Base-by-base conservation (phyloP, 2,329 filamentous ascomycete genomes). In the Pseudofabraea citricarpa region DNA sequence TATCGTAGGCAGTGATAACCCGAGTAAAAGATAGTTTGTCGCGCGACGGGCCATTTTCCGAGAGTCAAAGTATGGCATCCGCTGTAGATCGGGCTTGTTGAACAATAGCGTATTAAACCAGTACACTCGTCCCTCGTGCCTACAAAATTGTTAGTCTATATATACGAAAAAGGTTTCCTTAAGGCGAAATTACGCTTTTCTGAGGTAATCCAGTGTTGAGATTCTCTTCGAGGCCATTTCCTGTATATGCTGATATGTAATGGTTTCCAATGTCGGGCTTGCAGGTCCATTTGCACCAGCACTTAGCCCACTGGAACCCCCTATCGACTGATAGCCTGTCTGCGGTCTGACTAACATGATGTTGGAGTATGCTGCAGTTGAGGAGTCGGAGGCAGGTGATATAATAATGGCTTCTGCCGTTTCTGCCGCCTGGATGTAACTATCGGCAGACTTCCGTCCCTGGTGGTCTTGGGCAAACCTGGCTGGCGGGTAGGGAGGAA, bases 61-160 rank as follows among this genome's bases (percentile, higher is more conserved):
- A 4, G 81, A 71, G 46, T 94, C 87, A 61, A 94, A 91, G 61
- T 89, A 95, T 36, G 91, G 83, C 71, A 96, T 84, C 59, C 84
- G 83, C 40, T 77, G 71, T 24, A 97, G 75, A 64, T 95, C 89
- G 22, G 79, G 66, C 57, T 88, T 86, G 52, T 90, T 87, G 66
- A 95, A 95, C 59, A 95, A 85, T 48, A 95, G 80, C 0, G 93
- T 96, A 68, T 96, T 96, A 73, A 97, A 96, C 90, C 93, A 97
- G 71, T 95, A 97, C 32, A 95, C 83, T 46, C 89, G 83, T 48
- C 91, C 90, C 67, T 96, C 90, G 61, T 98, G 90, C 21, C 89
- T 95, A 61, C 40, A 42, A 5, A 35, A 13, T n/a, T 27, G 31
- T 44, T 47, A 38, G 44, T 18, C 41, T 24, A 39, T 38, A 36